Evolutionary conservation across 2,329 filamentous ascomycete species (phyloP).

Genomic region (Sclerotinia trifoliorum): DNA sequence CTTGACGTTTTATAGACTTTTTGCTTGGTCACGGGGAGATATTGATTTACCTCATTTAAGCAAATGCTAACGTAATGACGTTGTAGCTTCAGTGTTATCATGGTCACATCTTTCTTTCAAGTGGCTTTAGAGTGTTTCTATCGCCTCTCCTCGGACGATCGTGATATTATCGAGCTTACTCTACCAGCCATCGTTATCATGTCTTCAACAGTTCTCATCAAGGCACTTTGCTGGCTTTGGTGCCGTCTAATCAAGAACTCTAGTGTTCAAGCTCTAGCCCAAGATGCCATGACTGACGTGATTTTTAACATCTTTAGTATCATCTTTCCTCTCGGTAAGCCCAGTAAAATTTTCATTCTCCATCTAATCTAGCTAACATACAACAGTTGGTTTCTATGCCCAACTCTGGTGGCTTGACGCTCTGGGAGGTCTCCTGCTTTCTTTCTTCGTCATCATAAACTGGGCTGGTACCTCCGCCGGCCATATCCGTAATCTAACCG

Average conservation of each 20-base stretch:
- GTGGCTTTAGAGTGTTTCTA: slow-evolving; percentile 60
- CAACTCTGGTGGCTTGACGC: slow-evolving; percentile 67
- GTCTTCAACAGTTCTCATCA: slow-evolving; percentile 56
- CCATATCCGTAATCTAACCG: slow-evolving; percentile 58
- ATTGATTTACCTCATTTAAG: background rate
- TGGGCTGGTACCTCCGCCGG: slow-evolving; percentile 62
- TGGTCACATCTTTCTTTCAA: slow-evolving; percentile 62
- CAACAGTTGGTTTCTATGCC: slow-evolving; percentile 53
- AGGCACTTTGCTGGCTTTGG: slow-evolving; percentile 59
- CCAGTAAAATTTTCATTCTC: background rate
- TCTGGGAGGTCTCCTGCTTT: slow-evolving; percentile 60
- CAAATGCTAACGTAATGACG: background rate
- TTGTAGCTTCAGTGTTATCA: slow-evolving; percentile 54
- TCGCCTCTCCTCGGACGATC: slow-evolving; percentile 52
- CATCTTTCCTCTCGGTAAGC: slow-evolving; percentile 53
- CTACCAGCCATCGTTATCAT: slow-evolving; percentile 56
- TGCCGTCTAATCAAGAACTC: slow-evolving; percentile 61
- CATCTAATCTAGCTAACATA: slow-evolving; percentile 4
- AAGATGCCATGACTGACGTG: slow-evolving; percentile 64
- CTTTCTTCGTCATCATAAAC: slow-evolving; percentile 67
- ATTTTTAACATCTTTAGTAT: slow-evolving; percentile 64
- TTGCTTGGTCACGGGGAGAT: background rate
- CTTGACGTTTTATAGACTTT: background rate
- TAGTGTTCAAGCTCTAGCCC: slow-evolving; percentile 61
- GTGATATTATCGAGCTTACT: slow-evolving; percentile 50